A percentile compares a stretch with the other conserved stretches of the same genome.
Conservation (phyloP, 139 green algal species). For the Coccomyxa sp. region DNA sequence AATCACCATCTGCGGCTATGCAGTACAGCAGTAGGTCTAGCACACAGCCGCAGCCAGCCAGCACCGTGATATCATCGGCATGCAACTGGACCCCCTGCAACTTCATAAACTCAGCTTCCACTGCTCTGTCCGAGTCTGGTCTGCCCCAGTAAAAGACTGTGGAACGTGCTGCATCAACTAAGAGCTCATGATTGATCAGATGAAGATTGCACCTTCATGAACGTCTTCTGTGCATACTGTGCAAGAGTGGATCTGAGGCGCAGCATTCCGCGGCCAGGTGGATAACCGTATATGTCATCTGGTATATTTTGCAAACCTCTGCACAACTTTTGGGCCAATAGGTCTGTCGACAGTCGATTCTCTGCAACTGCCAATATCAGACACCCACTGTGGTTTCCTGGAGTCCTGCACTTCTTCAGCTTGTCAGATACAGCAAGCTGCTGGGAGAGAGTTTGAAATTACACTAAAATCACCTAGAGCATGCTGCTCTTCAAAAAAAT, state of each 20-base stretch:
- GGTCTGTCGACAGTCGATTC: slow-evolving; percentile 31
- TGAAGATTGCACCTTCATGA: slow-evolving; percentile 35
- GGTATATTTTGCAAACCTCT: slow-evolving; percentile 6
- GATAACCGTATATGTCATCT: slow-evolving; percentile 2
- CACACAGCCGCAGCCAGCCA: slow-evolving; percentile 46
- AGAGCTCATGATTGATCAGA: no score
- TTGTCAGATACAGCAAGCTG: background rate
- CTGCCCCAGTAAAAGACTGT: no score
- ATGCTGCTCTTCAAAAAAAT: no score
- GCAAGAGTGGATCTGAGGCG: slow-evolving; percentile 34
- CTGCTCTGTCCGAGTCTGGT: no score
- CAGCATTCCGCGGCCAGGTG: slow-evolving; percentile 23
- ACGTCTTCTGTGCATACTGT: slow-evolving; percentile 32
- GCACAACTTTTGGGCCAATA: slow-evolving; percentile 10
- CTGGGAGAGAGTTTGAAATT: no score
- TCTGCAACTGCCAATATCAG: slow-evolving; percentile 40
- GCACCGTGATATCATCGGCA: slow-evolving; percentile 35
- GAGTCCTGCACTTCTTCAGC: background rate
- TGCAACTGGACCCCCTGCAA: slow-evolving; percentile 41
- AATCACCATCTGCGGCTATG: slow-evolving; percentile 34
- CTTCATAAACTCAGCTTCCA: background rate
- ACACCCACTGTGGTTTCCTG: slow-evolving; percentile 27
- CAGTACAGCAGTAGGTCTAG: slow-evolving; percentile 58
- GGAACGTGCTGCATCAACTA: no score
- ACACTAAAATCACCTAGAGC: no score